Evolutionary conservation across 1,139 yeast genomes (phyloP).

Genomic region (Candida tunisiensis): DNA sequence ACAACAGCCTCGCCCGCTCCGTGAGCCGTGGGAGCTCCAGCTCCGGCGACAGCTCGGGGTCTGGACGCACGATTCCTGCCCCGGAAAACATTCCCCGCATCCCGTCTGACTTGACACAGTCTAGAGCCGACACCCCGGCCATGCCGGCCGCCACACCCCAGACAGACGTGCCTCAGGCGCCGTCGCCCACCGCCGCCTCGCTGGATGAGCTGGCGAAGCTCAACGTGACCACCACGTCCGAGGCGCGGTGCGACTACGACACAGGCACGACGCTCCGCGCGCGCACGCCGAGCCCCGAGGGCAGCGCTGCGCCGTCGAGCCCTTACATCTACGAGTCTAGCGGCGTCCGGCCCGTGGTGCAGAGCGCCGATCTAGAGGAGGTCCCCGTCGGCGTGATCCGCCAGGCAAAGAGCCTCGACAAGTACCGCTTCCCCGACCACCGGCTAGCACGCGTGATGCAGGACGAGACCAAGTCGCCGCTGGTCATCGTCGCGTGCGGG

Average conservation of each 20-base stretch:
- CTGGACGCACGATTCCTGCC: too few relatives aligned
- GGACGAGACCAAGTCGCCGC: slow-evolving; percentile 69
- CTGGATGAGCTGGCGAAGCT: not conserved
- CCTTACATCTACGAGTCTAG: slow-evolving; percentile 12
- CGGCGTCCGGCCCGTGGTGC: slow-evolving; percentile 18
- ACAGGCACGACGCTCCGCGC: slow-evolving; percentile 4
- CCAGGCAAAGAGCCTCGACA: slow-evolving; percentile 54
- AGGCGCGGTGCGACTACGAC: slow-evolving; percentile 1
- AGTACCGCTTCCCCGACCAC: slow-evolving; percentile 75
- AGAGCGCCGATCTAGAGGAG: slow-evolving; percentile 79
- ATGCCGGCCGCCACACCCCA: too few relatives aligned
- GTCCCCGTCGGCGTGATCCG: slow-evolving; percentile 88
- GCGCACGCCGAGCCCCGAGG: slow-evolving; percentile 9
- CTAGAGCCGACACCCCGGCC: too few relatives aligned
- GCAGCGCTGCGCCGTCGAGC: slow-evolving; percentile 2
- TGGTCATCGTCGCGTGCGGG: slow-evolving; percentile 94
- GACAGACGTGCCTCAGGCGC: too few relatives aligned
- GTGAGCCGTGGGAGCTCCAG: too few relatives aligned
- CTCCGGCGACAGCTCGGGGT: too few relatives aligned
- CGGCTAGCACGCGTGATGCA: slow-evolving; percentile 54
- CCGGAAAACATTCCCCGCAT: too few relatives aligned
- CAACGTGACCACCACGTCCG: not conserved
- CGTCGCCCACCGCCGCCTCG: slow-evolving; percentile 1
- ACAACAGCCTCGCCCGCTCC: too few relatives aligned
- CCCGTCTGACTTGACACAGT: too few relatives aligned